These are phyloP conservation scores for Phaffia tasmanica DNA, from an alignment of 768 basidiomycete genomes.

Conservation along the genomic window DNA sequence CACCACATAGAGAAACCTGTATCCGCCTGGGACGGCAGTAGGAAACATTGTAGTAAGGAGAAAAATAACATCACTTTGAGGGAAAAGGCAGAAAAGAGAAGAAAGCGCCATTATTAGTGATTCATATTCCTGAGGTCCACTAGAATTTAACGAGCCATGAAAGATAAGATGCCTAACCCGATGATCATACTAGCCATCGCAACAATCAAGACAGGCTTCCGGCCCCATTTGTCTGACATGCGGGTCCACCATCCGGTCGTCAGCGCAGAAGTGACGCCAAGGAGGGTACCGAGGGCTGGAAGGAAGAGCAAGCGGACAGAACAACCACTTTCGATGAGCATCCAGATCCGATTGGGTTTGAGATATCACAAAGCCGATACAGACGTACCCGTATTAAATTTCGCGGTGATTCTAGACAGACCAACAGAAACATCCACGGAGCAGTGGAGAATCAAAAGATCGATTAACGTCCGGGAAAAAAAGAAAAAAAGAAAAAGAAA, in stretches of 20 bases:
- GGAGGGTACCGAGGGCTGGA: slow-evolving; percentile 59
- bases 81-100: too few species aligned
- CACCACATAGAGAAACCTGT: slow-evolving; percentile 47
- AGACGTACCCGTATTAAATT: slow-evolving; percentile 15
- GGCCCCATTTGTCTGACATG: slow-evolving; percentile 61
- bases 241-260: slow-evolving; percentile 82
- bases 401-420: slow-evolving; percentile 14
- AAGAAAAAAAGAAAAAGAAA: too few species aligned
- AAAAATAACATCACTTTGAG: slow-evolving; percentile 59
- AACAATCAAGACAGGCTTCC: slow-evolving; percentile 59
- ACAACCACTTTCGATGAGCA: too few species aligned
- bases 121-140: too few species aligned
- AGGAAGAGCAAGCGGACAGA: background rate
- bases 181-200: slow-evolving; percentile 58
- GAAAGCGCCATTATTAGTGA: too few species aligned
- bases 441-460: too few species aligned
- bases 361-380: too few species aligned
- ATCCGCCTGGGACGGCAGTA: slow-evolving; percentile 48
- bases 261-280: slow-evolving; percentile 66
- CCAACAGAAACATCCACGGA: background rate
- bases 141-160: too few species aligned
- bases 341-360: too few species aligned
- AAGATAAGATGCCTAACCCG: slow-evolving; percentile 49
- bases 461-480: too few species aligned
- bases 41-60: slow-evolving; percentile 63